Conservation (phyloP, 805 yeast species). For the Spathaspora sp. region DNA sequence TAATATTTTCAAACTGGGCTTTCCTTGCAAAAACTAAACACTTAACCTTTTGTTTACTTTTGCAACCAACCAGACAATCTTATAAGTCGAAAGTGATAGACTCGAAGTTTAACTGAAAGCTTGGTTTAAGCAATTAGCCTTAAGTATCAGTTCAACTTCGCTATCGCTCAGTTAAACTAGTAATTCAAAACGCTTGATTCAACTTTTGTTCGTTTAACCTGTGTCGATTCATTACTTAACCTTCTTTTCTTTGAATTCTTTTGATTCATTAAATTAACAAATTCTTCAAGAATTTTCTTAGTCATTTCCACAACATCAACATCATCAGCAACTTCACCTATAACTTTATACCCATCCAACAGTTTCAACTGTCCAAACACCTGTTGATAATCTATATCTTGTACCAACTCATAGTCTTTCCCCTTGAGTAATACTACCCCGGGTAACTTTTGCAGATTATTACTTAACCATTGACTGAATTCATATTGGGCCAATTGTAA, state of each 20-base stretch:
- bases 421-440: neutral
- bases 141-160: neutral
- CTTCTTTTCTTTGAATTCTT: constrained; percentile 6
- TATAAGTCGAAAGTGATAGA: no score
- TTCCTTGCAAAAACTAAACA: no score
- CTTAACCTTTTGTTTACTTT: no score
- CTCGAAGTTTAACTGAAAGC: no score
- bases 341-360: neutral
- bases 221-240: neutral
- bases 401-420: neutral
- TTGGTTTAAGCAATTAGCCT: neutral
- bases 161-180: neutral
- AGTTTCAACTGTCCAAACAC: neutral
- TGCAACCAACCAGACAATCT: no score
- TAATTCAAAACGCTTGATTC: constrained; percentile 6
- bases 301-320: neutral
- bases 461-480: constrained; percentile 14
- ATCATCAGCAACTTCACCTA: neutral
- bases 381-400: neutral
- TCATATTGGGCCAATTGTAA: constrained; percentile 7
- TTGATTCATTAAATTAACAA: constrained; percentile 3
- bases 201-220: constrained; percentile 7
- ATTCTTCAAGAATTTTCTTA: neutral
- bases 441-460: neutral
- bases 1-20: no score